These are phyloP conservation scores for Rhodamnia rubescens DNA, from an alignment of 345 rosid species.

Conservation along the genomic window DNA sequence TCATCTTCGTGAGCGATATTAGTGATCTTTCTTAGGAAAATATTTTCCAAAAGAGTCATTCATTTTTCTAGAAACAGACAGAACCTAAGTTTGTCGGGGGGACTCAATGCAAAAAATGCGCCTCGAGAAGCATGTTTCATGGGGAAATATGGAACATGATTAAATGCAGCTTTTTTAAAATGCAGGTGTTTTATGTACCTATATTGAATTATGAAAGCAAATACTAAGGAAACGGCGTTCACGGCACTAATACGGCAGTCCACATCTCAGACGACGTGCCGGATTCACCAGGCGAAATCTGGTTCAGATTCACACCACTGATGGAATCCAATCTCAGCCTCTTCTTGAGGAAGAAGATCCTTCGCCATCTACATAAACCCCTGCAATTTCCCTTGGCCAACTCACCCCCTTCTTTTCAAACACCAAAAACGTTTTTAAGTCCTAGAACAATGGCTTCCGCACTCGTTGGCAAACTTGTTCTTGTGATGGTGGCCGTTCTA, in stretches of 20 bases:
- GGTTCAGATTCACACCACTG: neutral
- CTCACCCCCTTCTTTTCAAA: neutral
- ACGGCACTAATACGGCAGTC: neutral
- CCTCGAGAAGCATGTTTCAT: no score
- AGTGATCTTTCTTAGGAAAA: no score
- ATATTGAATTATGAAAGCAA: neutral
- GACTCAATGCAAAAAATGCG: neutral
- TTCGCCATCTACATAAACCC: neutral
- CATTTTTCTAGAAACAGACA: no score
- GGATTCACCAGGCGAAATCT: neutral
- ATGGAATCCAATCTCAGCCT: neutral
- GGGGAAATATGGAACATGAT: neutral
- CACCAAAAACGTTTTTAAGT: neutral
- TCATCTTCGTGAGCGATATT: no score
- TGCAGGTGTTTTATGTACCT: neutral
- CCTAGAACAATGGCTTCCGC: neutral
- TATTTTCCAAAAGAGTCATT: no score
- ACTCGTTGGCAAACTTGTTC: neutral
- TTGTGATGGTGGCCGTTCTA: neutral
- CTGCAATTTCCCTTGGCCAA: neutral
- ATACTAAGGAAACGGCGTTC: neutral
- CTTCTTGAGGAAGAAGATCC: neutral
- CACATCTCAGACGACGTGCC: neutral
- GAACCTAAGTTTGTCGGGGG: neutral
- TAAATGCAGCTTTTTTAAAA: neutral